Conservation (phyloP, 2,329 filamentous ascomycete genomes). For the Huntiella abstrusa region DNA sequence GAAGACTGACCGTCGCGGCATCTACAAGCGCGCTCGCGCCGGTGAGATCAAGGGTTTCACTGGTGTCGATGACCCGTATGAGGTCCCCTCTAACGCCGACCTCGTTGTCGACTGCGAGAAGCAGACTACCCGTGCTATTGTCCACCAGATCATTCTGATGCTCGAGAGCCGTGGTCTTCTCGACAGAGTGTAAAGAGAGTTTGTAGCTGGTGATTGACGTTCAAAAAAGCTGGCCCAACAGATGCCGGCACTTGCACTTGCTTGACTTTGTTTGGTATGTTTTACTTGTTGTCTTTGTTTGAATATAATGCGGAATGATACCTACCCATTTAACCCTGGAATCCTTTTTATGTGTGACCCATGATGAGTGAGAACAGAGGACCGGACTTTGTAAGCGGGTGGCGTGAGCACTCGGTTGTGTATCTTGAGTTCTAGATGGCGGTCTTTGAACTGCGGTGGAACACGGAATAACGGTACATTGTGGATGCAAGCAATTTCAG, state of each 20-base stretch:
- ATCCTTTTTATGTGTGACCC: not conserved
- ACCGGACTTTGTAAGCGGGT: too few relatives aligned
- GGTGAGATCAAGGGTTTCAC: slow-evolving; percentile 98
- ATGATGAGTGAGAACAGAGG: too few relatives aligned
- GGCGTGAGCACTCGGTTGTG: too few relatives aligned
- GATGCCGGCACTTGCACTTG: not conserved
- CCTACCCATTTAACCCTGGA: not conserved
- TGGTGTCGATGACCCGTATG: slow-evolving; percentile 93
- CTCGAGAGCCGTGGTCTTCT: slow-evolving; percentile 78
- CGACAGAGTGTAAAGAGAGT: slow-evolving; percentile 37
- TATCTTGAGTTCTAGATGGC: too few relatives aligned
- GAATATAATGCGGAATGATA: slow-evolving; percentile 10
- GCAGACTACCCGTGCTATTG: slow-evolving; percentile 76
- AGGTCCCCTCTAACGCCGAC: slow-evolving; percentile 63
- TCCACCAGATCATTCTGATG: slow-evolving; percentile 90
- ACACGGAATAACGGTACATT: too few relatives aligned
- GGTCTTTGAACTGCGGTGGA: too few relatives aligned
- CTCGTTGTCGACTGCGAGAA: slow-evolving; percentile 70
- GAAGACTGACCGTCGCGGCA: slow-evolving; percentile 82
- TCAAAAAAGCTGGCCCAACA: not conserved
- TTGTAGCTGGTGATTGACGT: not conserved
- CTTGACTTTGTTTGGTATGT: not conserved
- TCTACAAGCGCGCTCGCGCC: slow-evolving; percentile 65
- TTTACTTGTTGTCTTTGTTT: not conserved
- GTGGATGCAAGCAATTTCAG: too few relatives aligned